A percentile compares a stretch with the other conserved stretches of the same genome.
Evolutionary conservation across 1,284 basidiomycete genomes (phyloP).

Genomic region (Naganishia albida): DNA sequence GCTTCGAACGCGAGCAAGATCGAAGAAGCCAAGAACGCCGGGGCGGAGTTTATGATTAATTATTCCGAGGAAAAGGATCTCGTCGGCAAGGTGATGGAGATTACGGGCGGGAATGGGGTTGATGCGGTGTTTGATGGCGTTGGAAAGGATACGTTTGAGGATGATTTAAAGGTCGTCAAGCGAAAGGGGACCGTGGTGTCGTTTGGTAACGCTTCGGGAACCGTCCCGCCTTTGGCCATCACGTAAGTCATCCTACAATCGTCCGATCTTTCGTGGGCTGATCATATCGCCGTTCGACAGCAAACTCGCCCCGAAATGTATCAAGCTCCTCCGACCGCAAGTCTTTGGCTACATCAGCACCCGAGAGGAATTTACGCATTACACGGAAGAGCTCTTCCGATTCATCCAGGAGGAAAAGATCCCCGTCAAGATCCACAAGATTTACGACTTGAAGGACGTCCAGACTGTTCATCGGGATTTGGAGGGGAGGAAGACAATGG

Average conservation of each 20-base stretch:
- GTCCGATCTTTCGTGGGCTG: not conserved
- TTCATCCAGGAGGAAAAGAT: constrained; percentile 65
- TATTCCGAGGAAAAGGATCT: constrained; percentile 61
- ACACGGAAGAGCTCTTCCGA: constrained; percentile 68
- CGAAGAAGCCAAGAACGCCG: constrained; percentile 72
- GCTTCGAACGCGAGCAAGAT: constrained; percentile 84
- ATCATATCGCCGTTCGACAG: constrained; percentile 59
- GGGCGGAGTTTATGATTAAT: constrained; percentile 74
- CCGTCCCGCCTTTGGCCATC: constrained; percentile 55
- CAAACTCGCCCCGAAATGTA: constrained; percentile 77
- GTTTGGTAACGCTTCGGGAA: constrained; percentile 87
- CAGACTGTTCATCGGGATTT: constrained; percentile 78
- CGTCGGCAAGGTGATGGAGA: constrained; percentile 57
- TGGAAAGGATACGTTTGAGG: constrained; percentile 87
- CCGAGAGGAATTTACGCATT: constrained; percentile 68
- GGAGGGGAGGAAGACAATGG: constrained; percentile 71
- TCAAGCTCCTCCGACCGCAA: constrained; percentile 73
- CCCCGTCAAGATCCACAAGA: constrained; percentile 68
- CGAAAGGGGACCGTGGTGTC: constrained; percentile 79
- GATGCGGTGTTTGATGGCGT: constrained; percentile 88
- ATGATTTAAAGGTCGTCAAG: constrained; percentile 75
- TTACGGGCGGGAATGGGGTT: constrained; percentile 62
- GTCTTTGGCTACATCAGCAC: constrained; percentile 65
- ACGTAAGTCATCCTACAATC: constrained; percentile 44
- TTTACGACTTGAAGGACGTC: constrained; percentile 82